Evolutionary conservation across 2,329 filamentous ascomycete species (phyloP).

Genomic region (Trichocomaceae sp.): DNA sequence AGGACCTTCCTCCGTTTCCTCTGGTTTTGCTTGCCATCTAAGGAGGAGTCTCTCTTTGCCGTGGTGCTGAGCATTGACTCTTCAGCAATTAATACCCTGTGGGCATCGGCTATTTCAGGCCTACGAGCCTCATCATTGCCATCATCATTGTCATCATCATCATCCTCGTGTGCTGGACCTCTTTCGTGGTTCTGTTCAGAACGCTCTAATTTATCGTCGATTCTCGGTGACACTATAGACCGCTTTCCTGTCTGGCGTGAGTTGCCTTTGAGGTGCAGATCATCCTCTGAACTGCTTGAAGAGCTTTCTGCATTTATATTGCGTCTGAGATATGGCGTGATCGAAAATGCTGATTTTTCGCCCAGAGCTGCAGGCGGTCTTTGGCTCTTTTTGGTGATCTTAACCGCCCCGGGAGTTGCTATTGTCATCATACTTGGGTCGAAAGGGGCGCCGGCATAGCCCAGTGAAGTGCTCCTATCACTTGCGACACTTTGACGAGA

Average conservation of each 20-base stretch:
- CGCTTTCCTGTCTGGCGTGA: not conserved
- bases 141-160: not conserved
- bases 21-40: conserved; percentile 40
- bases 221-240: not conserved
- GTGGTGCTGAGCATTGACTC: conserved; percentile 14
- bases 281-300: conserved; percentile 22
- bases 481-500: conserved; percentile 26
- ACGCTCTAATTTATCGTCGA: not conserved
- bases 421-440: conserved; percentile 42
- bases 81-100: not conserved
- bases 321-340: conserved; percentile 86
- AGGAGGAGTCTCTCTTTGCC: conserved; percentile 17
- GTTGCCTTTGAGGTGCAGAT: conserved; percentile 13
- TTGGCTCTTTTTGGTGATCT: conserved; percentile 50
- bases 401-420: conserved; percentile 46
- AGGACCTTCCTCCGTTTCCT: conserved; percentile 73
- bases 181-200: not conserved
- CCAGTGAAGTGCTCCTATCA: conserved; percentile 37
- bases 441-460: conserved; percentile 26
- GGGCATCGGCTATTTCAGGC: not conserved
- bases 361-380: conserved; percentile 57
- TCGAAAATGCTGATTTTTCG: conserved; percentile 87
- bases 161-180: not conserved
- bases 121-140: not conserved
- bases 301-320: conserved; percentile 50